phyloP scores from a whole-genome alignment of 345 rosid genomes.

The Odontarrhena argentea region DNA sequence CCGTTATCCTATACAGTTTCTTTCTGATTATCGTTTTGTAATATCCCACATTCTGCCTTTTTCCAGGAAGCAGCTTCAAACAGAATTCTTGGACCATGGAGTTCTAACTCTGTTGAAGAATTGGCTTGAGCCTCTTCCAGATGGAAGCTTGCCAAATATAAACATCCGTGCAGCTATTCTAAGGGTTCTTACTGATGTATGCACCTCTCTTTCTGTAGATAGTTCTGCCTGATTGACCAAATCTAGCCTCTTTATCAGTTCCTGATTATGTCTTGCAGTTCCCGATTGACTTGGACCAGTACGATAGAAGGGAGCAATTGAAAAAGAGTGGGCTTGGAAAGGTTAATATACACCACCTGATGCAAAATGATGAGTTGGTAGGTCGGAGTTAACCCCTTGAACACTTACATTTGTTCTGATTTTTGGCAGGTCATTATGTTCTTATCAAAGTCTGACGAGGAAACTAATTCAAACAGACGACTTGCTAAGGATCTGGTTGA shows the following conservation, averaged over 20 bases:
- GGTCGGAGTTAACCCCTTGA: neutral
- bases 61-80: constrained; percentile 95
- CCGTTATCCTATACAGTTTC: neutral
- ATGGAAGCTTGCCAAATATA: constrained; percentile 94
- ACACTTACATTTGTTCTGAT: constrained; percentile 18
- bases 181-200: constrained; percentile 78
- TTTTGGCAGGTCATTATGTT: constrained; percentile 86
- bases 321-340: constrained; percentile 98
- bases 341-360: constrained; percentile 48
- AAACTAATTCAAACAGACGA: constrained; percentile 84
- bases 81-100: constrained; percentile 94
- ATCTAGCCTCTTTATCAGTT: constrained; percentile 13
- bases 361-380: neutral
- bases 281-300: constrained; percentile 94
- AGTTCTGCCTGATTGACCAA: constrained; percentile 1
- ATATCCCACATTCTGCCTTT: constrained; percentile 4
- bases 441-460: constrained; percentile 96
- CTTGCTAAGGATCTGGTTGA: constrained; percentile 98
- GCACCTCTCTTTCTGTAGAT: neutral
- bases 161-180: constrained; percentile 92
- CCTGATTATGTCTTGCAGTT: constrained; percentile 54
- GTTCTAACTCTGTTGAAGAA: constrained; percentile 81
- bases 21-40: neutral
- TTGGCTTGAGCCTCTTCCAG: constrained; percentile 99
- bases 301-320: constrained; percentile 89